Percentiles rank a stretch among this genome's conserved stretches.
These are phyloP conservation scores for Apostasia ramifera DNA, from an alignment of 106 monocot genomes.

Conservation along the genomic window DNA sequence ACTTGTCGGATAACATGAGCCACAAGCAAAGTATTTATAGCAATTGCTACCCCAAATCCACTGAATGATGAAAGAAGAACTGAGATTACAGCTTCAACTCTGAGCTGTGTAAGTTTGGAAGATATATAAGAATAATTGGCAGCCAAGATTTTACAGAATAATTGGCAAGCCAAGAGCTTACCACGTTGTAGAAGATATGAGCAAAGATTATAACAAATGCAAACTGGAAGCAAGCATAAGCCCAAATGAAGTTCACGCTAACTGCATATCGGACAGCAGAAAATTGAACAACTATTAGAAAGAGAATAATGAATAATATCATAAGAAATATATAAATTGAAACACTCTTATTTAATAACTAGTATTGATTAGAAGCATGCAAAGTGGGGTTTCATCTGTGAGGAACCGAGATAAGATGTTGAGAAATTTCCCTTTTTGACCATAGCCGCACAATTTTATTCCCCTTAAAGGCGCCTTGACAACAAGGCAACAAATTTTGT, in stretches of 20 bases:
- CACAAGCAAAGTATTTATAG: slow-evolving; percentile 59
- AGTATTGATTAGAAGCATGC: background rate
- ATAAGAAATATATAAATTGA: background rate
- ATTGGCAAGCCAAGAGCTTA: slow-evolving; percentile 13
- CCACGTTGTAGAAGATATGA: slow-evolving; percentile 87
- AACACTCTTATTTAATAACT: too few species aligned
- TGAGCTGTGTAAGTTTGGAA: slow-evolving; percentile 39
- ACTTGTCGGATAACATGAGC: slow-evolving; percentile 76
- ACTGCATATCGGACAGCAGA: slow-evolving; percentile 32
- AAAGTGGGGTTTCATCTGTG: background rate
- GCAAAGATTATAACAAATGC: slow-evolving; percentile 88
- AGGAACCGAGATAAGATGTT: background rate
- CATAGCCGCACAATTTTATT: background rate
- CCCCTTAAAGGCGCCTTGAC: background rate
- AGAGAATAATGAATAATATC: background rate
- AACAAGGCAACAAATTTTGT: background rate
- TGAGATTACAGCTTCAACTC: slow-evolving; percentile 53
- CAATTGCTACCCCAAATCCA: slow-evolving; percentile 87
- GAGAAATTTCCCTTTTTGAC: background rate
- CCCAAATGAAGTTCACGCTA: slow-evolving; percentile 73
- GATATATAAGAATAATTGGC: background rate
- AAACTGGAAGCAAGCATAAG: slow-evolving; percentile 94
- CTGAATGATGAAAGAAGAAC: slow-evolving; percentile 84
- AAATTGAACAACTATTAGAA: background rate
- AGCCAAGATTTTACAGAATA: background rate